Base-by-base conservation (phyloP, 1,139 yeast species). In the Scheffersomyces cryptocercus region DNA sequence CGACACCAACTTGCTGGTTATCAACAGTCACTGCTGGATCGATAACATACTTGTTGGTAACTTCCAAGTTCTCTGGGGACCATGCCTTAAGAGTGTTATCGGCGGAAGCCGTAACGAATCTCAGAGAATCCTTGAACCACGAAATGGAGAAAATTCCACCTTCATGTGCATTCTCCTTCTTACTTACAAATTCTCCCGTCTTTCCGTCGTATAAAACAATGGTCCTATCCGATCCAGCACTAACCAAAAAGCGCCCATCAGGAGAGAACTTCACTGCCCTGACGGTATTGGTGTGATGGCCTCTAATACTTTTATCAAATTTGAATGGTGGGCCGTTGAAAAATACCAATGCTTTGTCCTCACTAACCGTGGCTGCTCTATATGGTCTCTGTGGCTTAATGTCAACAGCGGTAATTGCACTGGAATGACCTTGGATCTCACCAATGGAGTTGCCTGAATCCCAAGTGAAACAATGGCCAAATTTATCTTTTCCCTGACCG, bases 381-480 rank as follows among this genome's bases (percentile, higher is more conserved):
- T 87, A 89, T 3, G 99, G 99, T 62, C 99, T 79, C 46, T 79
- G 82, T n/a, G 91, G 88, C 58, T 86, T 85, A 52, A 93, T 85
- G 43, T 87, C 83, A 10, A 89, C 96, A 0, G 95, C 88, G 59
- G 87, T 89, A 59, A 91, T 81, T 35, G 81, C 79, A 34, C 87
- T 83, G n/a, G 95, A 79, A 62, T 93, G 99, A 28, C 99, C 99
- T 44, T 90, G 84, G 54, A 95, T 85, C 62, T 93, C 98, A 42
- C 99, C 99, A 37, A 93, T 84, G 9, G 97, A 82, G 65, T 93
- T 93, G 45, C 99, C 99, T 1, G 96, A 79, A 61, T 93, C 99
- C 79, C 88, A 87, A 5, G 96, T 82, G 59, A 93, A 89, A 49
- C 96, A 91, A 55, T 88, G 97, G 3, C 98, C 99, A 59, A 82